Conservation (phyloP, 192 early-diverging fungal species). For the Umbelopsis sp. region DNA sequence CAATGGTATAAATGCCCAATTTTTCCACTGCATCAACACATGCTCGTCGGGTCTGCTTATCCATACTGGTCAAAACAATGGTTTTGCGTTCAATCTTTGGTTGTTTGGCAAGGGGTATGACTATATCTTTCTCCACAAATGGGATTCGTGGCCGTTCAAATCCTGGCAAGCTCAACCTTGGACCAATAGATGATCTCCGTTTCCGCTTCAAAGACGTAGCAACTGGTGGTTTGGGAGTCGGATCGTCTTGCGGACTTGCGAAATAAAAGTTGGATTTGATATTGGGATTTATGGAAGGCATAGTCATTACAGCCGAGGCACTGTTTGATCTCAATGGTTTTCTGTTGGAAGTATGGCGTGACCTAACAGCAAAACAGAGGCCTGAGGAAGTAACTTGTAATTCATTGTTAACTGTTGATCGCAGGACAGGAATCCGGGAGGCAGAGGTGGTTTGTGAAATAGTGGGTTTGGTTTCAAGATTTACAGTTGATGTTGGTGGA, state of each 20-base stretch:
- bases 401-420: not conserved
- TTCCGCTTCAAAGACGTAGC: slow-evolving; percentile 20
- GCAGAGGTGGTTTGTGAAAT: not conserved
- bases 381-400: not conserved
- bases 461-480: not conserved
- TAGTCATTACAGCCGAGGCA: not conserved
- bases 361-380: not conserved
- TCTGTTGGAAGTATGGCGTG: not conserved
- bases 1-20: not conserved
- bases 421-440: not conserved
- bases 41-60: not conserved
- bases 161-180: not conserved
- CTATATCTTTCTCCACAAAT: not conserved
- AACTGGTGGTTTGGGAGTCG: not conserved
- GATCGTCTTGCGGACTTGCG: not conserved
- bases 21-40: not conserved
- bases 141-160: not conserved
- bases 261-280: slow-evolving; percentile 24
- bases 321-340: not conserved
- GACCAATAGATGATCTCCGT: slow-evolving; percentile 8
- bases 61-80: slow-evolving; percentile 14
- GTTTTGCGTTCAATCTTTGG: not conserved
- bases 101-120: not conserved
- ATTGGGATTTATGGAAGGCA: not conserved
- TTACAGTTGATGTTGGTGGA: not conserved